Conservation (phyloP, 1,284 basidiomycete genomes). For the Malassezia obtusa region DNA sequence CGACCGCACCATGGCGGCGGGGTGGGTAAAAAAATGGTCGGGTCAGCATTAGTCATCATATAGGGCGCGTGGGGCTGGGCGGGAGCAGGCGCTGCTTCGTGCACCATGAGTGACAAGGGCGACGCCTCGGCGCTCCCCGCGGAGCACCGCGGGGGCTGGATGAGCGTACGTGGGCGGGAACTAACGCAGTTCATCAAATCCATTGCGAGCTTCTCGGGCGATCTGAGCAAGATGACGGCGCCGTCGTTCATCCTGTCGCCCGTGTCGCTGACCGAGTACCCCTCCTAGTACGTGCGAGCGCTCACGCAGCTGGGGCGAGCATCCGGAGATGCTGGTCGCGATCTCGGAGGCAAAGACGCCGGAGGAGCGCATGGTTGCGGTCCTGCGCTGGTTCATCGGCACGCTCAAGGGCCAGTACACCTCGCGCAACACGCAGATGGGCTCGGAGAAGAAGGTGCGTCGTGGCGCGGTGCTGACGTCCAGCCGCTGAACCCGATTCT, state of each 20-base stretch:
- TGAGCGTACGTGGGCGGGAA: conserved; percentile 3
- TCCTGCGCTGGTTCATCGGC: conserved; percentile 46
- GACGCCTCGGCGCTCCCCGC: conserved; percentile 2
- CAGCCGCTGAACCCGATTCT: conserved; percentile 83
- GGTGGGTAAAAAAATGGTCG: background rate
- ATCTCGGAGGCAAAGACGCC: conserved; percentile 37
- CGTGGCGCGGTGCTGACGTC: conserved; percentile 41
- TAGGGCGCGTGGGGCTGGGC: background rate
- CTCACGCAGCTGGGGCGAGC: conserved; percentile 38
- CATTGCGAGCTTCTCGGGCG: conserved; percentile 55
- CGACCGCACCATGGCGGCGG: conserved; percentile 51
- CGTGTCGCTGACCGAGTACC: conserved; percentile 44
- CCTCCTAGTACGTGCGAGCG: conserved; percentile 30
- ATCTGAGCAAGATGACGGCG: conserved; percentile 84
- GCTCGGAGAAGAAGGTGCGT: conserved; percentile 79
- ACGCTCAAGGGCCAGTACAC: conserved; percentile 93
- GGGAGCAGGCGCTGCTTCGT: too few relatives aligned
- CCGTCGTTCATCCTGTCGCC: conserved; percentile 56
- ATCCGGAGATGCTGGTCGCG: conserved; percentile 35
- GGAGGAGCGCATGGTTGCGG: conserved; percentile 45
- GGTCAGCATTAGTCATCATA: conserved; percentile 3
- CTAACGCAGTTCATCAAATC: conserved; percentile 35
- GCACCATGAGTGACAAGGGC: conserved; percentile 5
- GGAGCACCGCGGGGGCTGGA: conserved; percentile 14
- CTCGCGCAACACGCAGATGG: conserved; percentile 52